phyloP scores from a whole-genome alignment of 2,329 filamentous ascomycete species.

The Tolypocladium album region DNA sequence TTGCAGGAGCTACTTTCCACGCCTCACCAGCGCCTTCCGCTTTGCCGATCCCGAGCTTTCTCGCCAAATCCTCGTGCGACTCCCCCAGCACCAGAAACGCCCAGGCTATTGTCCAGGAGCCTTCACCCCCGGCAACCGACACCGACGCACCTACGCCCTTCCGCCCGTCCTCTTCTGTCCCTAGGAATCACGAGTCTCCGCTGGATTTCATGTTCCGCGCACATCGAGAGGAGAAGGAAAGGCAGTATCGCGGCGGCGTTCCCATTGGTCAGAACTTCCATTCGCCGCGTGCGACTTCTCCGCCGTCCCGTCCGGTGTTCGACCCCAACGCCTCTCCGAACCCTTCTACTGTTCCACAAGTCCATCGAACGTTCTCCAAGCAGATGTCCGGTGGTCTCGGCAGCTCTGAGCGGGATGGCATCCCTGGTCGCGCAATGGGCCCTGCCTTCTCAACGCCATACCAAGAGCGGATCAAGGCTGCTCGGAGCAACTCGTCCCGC shows the following conservation, averaged over 20 bases:
- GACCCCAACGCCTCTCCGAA: conserved; percentile 12
- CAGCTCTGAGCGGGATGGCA: conserved; percentile 50
- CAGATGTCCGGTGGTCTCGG: conserved; percentile 14
- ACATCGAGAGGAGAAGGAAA: conserved; percentile 66
- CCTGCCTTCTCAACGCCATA: conserved; percentile 61
- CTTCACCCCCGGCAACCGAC: conserved; percentile 42
- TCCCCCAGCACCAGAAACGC: conserved; percentile 32
- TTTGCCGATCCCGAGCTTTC: conserved; percentile 82
- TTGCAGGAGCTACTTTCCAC: conserved; percentile 91
- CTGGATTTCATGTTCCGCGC: conserved; percentile 87
- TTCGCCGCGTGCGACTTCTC: conserved; percentile 17
- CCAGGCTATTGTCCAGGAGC: conserved; percentile 28
- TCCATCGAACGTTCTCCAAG: conserved; percentile 11
- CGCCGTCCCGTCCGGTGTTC: conserved; percentile 34
- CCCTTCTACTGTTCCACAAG: conserved; percentile 13
- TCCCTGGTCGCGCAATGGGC: conserved; percentile 42
- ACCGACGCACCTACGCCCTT: conserved; percentile 36
- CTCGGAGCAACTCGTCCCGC: conserved; percentile 24
- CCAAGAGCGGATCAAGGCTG: conserved; percentile 48
- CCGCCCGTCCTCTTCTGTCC: conserved; percentile 23
- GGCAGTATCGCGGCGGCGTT: conserved; percentile 42
- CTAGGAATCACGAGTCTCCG: conserved; percentile 52
- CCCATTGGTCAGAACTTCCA: conserved; percentile 17
- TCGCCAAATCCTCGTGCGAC: conserved; percentile 61
- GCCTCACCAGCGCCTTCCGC: conserved; percentile 86